These are phyloP conservation scores for Pontederia paniculata DNA, from an alignment of 176 grass and related monocot species.

Conservation along the genomic window DNA sequence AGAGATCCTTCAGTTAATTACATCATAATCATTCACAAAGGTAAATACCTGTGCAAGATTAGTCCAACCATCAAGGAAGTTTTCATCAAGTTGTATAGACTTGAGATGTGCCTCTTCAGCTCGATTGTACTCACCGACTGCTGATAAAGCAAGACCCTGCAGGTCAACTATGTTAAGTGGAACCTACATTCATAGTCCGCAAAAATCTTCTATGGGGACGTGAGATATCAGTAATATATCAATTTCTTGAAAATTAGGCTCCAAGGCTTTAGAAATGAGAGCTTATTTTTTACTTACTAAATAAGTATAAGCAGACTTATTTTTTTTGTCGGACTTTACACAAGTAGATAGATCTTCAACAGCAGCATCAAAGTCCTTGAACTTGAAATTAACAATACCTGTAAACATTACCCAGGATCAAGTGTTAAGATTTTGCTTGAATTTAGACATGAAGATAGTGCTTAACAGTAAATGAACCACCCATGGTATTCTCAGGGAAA, in stretches of 20 bases:
- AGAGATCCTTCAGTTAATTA: not conserved
- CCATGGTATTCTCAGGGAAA: too few relatives aligned
- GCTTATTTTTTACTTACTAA: constrained; percentile 39
- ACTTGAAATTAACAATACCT: constrained; percentile 99
- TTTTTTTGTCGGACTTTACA: constrained; percentile 84
- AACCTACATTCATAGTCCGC: not conserved
- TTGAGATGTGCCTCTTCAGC: constrained; percentile 89
- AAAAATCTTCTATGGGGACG: not conserved
- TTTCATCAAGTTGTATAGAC: constrained; percentile 69
- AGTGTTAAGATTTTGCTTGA: not conserved
- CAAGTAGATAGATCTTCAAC: constrained; percentile 73
- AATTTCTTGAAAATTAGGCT: not conserved
- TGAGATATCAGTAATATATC: not conserved
- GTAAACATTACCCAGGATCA: not conserved
- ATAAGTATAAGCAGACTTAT: constrained; percentile 91
- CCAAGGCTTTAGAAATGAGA: not conserved
- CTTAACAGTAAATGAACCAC: too few relatives aligned
- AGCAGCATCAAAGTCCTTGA: constrained; percentile 88
- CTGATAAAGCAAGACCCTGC: constrained; percentile 83
- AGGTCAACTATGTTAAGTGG: not conserved
- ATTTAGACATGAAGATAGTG: too few relatives aligned
- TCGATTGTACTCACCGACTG: constrained; percentile 61
- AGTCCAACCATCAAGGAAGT: constrained; percentile 83
- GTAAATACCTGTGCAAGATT: constrained; percentile 84
- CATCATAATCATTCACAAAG: constrained; percentile 7